phyloP scores from a whole-genome alignment of 140 eudicot species.

The Stevia rebaudiana region DNA sequence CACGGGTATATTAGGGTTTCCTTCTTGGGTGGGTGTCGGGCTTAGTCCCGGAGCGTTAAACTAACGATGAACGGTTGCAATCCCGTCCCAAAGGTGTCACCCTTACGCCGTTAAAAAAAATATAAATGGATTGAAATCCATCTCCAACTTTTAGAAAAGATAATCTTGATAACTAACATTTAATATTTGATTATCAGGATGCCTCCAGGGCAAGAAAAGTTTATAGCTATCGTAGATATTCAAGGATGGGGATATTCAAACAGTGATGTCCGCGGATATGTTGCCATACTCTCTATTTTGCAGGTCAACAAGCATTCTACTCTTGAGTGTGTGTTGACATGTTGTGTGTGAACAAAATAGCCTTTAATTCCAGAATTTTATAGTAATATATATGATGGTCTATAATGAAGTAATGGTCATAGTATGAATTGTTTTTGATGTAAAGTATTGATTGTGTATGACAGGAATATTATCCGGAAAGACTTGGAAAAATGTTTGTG shows the following conservation, averaged over 20 bases:
- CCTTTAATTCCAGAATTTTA: too few species aligned
- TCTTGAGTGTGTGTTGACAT: too few species aligned
- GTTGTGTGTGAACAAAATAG: too few species aligned
- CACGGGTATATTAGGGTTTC: too few species aligned
- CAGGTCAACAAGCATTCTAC: constrained; percentile 47
- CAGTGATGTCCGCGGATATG: constrained; percentile 65
- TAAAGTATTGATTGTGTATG: constrained; percentile 18
- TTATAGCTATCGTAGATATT: constrained; percentile 62
- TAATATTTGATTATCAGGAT: constrained; percentile 40
- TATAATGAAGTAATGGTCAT: too few species aligned
- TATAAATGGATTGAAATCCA: background rate
- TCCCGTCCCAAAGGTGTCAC: too few species aligned
- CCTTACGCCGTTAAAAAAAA: too few species aligned
- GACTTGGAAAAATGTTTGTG: constrained; percentile 62
- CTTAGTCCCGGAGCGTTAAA: too few species aligned
- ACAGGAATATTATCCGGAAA: constrained; percentile 89
- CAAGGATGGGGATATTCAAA: constrained; percentile 86
- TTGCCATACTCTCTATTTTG: constrained; percentile 60
- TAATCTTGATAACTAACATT: background rate
- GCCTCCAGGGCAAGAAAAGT: constrained; percentile 75
- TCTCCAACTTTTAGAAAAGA: background rate
- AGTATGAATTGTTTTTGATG: constrained; percentile 9
- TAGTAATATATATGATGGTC: too few species aligned
- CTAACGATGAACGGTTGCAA: too few species aligned
- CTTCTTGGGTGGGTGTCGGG: too few species aligned